Conservation (phyloP, 495 filamentous ascomycete species). For the Podospora sp. region DNA sequence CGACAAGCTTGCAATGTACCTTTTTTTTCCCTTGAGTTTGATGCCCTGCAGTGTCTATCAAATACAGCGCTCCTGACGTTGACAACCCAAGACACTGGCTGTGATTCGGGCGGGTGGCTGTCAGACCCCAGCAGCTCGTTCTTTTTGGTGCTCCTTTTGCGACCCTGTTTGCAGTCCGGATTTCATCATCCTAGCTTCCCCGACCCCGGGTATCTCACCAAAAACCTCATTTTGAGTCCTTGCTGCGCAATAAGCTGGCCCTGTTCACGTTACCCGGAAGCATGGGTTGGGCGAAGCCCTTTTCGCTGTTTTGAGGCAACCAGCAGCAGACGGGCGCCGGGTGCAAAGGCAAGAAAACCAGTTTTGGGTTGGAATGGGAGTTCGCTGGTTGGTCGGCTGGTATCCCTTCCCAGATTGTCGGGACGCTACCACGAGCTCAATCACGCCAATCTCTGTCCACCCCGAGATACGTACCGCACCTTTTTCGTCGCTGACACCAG, state of each 20-base stretch:
- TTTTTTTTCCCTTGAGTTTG: background rate
- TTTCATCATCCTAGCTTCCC: conserved; percentile 1
- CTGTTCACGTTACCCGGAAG: background rate
- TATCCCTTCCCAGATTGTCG: conserved; percentile 19
- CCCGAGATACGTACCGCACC: background rate
- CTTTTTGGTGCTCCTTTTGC: background rate
- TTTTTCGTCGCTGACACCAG: background rate
- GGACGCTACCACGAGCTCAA: conserved; percentile 24
- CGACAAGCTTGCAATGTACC: background rate
- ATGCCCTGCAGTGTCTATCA: background rate
- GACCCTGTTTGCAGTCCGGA: background rate
- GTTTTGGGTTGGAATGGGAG: background rate
- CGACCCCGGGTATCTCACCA: conserved; percentile 1
- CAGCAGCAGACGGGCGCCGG: background rate
- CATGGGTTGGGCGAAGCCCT: conserved; percentile 6
- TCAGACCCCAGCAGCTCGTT: background rate
- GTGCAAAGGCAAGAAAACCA: conserved; percentile 7
- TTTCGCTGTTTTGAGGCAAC: background rate
- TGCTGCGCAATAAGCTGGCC: background rate
- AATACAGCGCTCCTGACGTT: background rate
- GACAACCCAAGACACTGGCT: background rate
- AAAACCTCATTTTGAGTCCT: background rate
- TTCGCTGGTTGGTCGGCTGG: conserved; percentile 7
- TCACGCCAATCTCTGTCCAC: conserved; percentile 14
- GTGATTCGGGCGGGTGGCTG: background rate